A percentile compares a stretch with the other conserved stretches of the same genome.
Evolutionary conservation across 352 stramenopile genomes (phyloP).

Genomic region (Globisporangium middletonii): DNA sequence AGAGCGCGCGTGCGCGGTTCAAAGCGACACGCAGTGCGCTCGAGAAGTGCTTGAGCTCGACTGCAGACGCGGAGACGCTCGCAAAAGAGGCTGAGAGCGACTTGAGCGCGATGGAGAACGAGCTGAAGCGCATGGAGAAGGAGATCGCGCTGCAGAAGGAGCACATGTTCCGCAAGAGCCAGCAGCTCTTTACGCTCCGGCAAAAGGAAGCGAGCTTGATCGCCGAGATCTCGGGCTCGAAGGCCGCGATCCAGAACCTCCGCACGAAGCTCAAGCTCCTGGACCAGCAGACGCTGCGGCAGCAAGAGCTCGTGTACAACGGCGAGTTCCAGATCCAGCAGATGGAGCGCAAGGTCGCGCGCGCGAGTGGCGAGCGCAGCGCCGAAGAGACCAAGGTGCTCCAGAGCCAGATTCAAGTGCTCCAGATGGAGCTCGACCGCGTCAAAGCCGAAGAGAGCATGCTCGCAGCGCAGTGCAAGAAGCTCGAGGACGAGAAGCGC

Average conservation of each 20-base stretch:
- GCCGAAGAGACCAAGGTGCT: constrained; percentile 93
- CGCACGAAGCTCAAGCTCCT: constrained; percentile 88
- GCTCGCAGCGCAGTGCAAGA: constrained; percentile 88
- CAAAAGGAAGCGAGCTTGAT: constrained; percentile 88
- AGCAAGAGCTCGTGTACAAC: constrained; percentile 95
- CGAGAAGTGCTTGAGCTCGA: constrained; percentile 64
- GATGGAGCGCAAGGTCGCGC: constrained; percentile 93
- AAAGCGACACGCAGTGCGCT: constrained; percentile 79
- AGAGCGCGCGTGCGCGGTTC: constrained; percentile 57
- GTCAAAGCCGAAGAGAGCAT: constrained; percentile 87
- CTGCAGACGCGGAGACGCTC: constrained; percentile 73
- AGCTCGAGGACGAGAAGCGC: constrained; percentile 89
- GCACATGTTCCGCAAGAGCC: constrained; percentile 89
- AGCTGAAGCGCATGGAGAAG: constrained; percentile 65
- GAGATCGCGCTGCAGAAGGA: constrained; percentile 87
- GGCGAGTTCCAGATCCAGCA: constrained; percentile 97
- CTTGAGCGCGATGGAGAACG: constrained; percentile 54
- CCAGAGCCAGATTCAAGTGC: constrained; percentile 85
- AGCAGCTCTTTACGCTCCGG: constrained; percentile 83
- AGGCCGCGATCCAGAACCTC: constrained; percentile 85
- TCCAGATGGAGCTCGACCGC: constrained; percentile 88
- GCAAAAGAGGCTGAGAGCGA: constrained; percentile 84
- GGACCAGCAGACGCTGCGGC: constrained; percentile 82
- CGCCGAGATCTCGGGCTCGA: constrained; percentile 89
- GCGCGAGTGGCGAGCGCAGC: constrained; percentile 89